Base-by-base conservation (phyloP, 2,329 filamentous ascomycete species). In the Clonostachys rosea region DNA sequence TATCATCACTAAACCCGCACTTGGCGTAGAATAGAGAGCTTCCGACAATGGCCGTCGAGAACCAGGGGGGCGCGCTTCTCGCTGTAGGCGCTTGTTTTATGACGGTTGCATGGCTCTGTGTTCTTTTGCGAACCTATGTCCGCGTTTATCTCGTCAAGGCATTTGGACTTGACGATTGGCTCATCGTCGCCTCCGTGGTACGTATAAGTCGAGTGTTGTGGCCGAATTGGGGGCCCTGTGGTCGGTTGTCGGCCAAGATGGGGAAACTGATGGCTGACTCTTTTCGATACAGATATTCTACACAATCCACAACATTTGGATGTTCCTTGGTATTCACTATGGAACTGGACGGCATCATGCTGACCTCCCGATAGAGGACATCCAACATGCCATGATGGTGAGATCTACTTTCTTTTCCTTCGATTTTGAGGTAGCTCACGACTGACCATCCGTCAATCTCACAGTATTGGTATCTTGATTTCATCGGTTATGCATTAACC, bases 151-250 rank as follows among this genome's bases (percentile, higher is more conserved):
- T 70, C 12, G 61, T 71, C 35, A 66, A 61, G 52, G 62, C 59
- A 34, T 71, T 70, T 53, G 67, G 66, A 1, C 44, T 59, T 8
- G 68, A 71, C 49, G 68, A 71, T 50, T 67, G 60, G 59, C 55
- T 63, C 45, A 71, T 71, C 67, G 42, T 60, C 1, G 46, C 53
- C 35, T 67, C 69, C 24, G 54, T 63, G 48, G 65, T 66, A 54
- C 41, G 54, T 45, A 14, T 13, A 17, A 40, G 24, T 30, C 13
- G 3, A 9, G 17, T 17, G 14, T n/a, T 17, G 35, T 18, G 14
- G 13, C 9, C 24, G 24, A 30, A 30, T 10, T 30, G 24, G 24
- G 8, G 24, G 8, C 9, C 9, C 24, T 30, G 3, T 30, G 8
- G 24, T 30, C 9, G 24, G 9, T 30, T 9, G 6, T 9, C 9